Base-by-base conservation (phyloP, 2,329 filamentous ascomycete species). In the Cordyceps javanica region DNA sequence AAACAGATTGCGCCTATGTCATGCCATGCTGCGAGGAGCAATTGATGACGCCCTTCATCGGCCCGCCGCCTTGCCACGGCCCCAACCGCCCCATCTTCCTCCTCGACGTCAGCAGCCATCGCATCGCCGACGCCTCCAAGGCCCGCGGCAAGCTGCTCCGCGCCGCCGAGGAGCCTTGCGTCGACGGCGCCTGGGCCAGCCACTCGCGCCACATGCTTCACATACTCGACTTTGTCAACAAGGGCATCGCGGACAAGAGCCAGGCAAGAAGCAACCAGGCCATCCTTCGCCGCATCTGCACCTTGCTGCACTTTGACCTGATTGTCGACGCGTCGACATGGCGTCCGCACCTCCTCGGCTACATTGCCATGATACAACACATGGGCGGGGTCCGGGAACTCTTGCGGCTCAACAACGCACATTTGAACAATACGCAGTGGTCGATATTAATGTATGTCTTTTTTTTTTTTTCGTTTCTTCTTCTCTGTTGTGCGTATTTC, bases 61-160 rank as follows among this genome's bases (percentile, higher is more conserved):
- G 3, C 26, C 14, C 44, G 9, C 50, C 50, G 13, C 50, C 50
- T 5, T 53, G 38, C 14, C 50, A 53, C 28, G 50, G 50, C 19
- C 38, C 38, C 6, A 53, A 44, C 9, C 50, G 50, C 11, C 26
- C 50, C 13, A 53, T 53, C 3, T 53, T 53, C 38, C 50, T 53
- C n/a, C 38, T 53, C 26, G 50, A 53, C 13, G 50, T 53, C 26
- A 53, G 50, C 50, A 32, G 50, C 14, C 50, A 42, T 6, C 50
- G 50, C 2, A 53, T 53, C 6, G 50, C 50, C 19, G 26, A 30
- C 38, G 38, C 50, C 10, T 44, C 38, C 19, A 42, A 44, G 28
- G 26, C 50, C 19, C 26, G 50, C 14, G 50, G 50, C 26, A 44
- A n/a, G 26, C 26, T 25, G 5, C 13, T 42, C n/a, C 38, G 26